These are phyloP conservation scores for Boletus coccyginus DNA, from an alignment of 768 basidiomycete species.

Conservation along the genomic window DNA sequence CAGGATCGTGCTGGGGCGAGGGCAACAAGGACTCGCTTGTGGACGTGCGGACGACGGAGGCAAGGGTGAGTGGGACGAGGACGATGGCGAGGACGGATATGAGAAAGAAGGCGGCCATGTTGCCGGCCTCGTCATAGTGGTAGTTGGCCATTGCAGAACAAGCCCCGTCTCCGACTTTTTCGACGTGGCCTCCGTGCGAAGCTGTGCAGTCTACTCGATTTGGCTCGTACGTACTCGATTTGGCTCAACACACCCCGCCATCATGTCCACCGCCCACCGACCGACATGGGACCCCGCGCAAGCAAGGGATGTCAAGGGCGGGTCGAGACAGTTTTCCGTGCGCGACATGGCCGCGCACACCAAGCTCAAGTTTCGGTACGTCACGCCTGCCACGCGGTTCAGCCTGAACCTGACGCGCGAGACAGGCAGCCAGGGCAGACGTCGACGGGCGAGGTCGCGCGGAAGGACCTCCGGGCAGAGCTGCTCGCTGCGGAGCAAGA, in stretches of 20 bases:
- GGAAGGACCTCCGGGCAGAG: constrained; percentile 79
- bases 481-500: constrained; percentile 84
- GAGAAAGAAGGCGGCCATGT: constrained; percentile 87
- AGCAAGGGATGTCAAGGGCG: constrained; percentile 87
- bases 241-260: neutral
- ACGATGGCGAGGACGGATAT: constrained; percentile 85
- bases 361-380: constrained; percentile 94
- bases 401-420: neutral
- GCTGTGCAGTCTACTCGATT: too few species aligned
- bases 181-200: constrained; percentile 23
- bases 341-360: constrained; percentile 95
- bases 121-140: constrained; percentile 82
- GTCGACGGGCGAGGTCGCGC: constrained; percentile 69
- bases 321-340: constrained; percentile 89
- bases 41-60: constrained; percentile 38
- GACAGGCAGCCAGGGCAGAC: constrained; percentile 88
- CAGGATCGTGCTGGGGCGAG: neutral
- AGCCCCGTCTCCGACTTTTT: neutral
- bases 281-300: constrained; percentile 98
- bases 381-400: neutral
- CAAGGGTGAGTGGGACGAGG: constrained; percentile 73
- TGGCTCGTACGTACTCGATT: too few species aligned
- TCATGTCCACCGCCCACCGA: constrained; percentile 88
- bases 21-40: constrained; percentile 39
- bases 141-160: constrained; percentile 59